A percentile compares a stretch with the other conserved stretches of the same genome.
These are phyloP conservation scores for Agaricus sinodeliciosus DNA, from an alignment of 768 basidiomycete genomes.

Conservation along the genomic window DNA sequence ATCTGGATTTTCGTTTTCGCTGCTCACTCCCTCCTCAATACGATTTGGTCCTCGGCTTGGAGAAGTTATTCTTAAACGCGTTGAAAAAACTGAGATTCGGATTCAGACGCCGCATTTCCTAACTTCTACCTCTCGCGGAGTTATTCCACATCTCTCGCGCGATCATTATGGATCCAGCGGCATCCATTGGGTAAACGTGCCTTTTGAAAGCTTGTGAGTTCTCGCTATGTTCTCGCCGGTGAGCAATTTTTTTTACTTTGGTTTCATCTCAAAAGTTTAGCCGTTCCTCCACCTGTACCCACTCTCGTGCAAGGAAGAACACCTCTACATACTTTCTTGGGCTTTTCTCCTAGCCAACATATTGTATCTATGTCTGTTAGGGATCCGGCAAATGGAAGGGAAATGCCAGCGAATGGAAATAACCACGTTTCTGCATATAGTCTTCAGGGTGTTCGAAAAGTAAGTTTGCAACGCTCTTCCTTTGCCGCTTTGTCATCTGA, in stretches of 20 bases:
- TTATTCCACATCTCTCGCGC: slow-evolving; percentile 66
- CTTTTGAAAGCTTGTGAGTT: slow-evolving; percentile 81
- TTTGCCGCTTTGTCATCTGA: neutral
- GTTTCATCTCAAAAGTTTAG: slow-evolving; percentile 37
- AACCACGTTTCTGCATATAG: slow-evolving; percentile 48
- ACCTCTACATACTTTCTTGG: slow-evolving; percentile 63
- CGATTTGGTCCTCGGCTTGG: slow-evolving; percentile 32
- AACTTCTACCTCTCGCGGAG: slow-evolving; percentile 62
- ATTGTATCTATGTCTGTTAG: slow-evolving; percentile 56
- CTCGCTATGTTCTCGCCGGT: neutral
- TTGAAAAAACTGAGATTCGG: slow-evolving; percentile 19
- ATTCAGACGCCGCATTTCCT: slow-evolving; percentile 59
- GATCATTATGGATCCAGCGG: slow-evolving; percentile 49
- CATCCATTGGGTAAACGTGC: slow-evolving; percentile 59
- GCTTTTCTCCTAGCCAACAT: slow-evolving; percentile 40
- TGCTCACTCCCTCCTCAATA: slow-evolving; percentile 3
- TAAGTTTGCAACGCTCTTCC: slow-evolving; percentile 18
- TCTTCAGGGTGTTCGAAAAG: slow-evolving; percentile 68
- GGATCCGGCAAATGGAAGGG: slow-evolving; percentile 56
- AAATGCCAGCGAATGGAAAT: slow-evolving; percentile 71
- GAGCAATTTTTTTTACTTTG: slow-evolving; percentile 5
- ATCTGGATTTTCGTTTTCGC: slow-evolving; percentile 12
- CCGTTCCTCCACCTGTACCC: slow-evolving; percentile 60
- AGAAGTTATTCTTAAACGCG: slow-evolving; percentile 19
- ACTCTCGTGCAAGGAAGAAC: slow-evolving; percentile 44